phyloP scores from a whole-genome alignment of 768 basidiomycete genomes.

The Candolleomyces efflorescens region DNA sequence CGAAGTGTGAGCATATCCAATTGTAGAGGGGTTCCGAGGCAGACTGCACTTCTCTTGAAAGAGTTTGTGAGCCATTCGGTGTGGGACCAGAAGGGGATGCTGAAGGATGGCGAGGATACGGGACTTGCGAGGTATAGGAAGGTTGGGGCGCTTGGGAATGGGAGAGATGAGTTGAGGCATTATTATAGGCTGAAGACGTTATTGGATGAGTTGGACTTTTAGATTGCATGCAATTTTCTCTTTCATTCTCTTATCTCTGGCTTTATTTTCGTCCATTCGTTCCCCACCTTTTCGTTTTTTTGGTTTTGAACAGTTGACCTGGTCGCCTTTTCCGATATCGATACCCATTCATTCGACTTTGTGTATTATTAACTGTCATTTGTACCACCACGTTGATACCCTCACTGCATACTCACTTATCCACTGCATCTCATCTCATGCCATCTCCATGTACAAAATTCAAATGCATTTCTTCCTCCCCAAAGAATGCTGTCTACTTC shows the following conservation, averaged over 20 bases:
- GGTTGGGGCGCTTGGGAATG: slow-evolving; percentile 13
- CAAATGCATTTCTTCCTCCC: too few relatives aligned
- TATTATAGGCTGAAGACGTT: slow-evolving; percentile 30
- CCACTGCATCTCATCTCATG: too few relatives aligned
- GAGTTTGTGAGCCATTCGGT: slow-evolving; percentile 27
- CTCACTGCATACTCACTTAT: too few relatives aligned
- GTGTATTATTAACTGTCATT: too few relatives aligned
- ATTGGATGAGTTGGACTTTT: slow-evolving; percentile 22
- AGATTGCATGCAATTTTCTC: slow-evolving; percentile 2
- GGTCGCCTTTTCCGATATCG: too few relatives aligned
- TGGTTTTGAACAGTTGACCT: too few relatives aligned
- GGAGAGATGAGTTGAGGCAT: slow-evolving; percentile 21
- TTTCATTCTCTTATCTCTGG: neutral
- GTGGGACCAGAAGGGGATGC: slow-evolving; percentile 27
- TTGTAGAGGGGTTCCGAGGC: slow-evolving; percentile 25
- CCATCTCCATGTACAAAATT: too few relatives aligned
- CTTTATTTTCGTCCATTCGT: neutral
- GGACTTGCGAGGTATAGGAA: neutral
- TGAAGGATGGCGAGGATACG: slow-evolving; percentile 6
- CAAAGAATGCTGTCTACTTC: too few relatives aligned
- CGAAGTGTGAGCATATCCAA: slow-evolving; percentile 33
- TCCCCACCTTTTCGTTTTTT: neutral
- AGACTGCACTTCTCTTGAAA: slow-evolving; percentile 20
- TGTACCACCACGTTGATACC: too few relatives aligned
- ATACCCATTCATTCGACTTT: too few relatives aligned